Conservation (phyloP, 257 asterid species). For the Jaltomata sinuosa region DNA sequence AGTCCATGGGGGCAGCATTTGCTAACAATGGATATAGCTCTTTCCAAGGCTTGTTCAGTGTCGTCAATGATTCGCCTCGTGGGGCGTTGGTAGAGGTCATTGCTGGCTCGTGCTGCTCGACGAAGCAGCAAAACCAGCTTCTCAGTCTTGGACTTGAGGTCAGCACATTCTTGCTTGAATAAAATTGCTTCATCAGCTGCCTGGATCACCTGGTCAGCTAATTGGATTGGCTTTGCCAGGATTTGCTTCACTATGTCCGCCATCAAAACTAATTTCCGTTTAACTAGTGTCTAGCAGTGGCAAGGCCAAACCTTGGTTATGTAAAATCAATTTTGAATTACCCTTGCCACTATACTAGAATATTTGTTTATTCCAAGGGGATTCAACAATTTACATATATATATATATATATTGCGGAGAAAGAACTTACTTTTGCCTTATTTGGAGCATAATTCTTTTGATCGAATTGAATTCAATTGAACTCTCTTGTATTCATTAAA, state of each 20-base stretch:
- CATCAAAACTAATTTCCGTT: constrained; percentile 5
- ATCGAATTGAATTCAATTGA: not conserved
- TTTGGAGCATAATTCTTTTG: not conserved
- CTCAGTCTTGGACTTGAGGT: constrained; percentile 23
- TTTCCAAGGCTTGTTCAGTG: constrained; percentile 24
- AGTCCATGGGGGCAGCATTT: constrained; percentile 22
- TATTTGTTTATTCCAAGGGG: not conserved
- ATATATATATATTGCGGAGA: no score
- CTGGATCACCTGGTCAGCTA: constrained; percentile 32
- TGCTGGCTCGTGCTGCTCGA: constrained; percentile 37
- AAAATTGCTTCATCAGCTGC: constrained; percentile 28
- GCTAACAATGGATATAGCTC: constrained; percentile 12
- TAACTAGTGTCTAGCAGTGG: not conserved
- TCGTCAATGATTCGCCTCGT: constrained; percentile 27
- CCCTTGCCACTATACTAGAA: not conserved
- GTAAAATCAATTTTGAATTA: not conserved
- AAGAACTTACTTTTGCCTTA: not conserved
- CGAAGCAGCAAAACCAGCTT: constrained; percentile 32
- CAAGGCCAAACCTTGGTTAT: not conserved
- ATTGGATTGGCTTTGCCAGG: constrained; percentile 33
- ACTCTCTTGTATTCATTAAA: not conserved
- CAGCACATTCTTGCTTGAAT: constrained; percentile 22
- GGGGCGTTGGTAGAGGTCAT: constrained; percentile 36
- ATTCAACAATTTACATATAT: not conserved
- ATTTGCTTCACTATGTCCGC: constrained; percentile 36